Evolutionary conservation across 805 yeast species (phyloP).

Genomic region (Teunomyces aglyptinius): DNA sequence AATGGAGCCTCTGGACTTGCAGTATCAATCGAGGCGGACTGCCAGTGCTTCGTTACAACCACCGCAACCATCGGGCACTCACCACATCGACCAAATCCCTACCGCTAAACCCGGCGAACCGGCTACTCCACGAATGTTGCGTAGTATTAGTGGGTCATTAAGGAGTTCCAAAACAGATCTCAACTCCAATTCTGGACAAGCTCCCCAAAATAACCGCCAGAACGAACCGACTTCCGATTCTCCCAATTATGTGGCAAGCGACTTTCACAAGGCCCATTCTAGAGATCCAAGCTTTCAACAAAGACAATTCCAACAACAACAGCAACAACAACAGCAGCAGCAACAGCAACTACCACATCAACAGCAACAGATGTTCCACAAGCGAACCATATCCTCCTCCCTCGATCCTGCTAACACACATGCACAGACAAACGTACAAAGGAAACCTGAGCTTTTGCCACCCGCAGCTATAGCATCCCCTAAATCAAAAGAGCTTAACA

Average conservation of each 20-base stretch:
- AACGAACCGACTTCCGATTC: constrained; percentile 9
- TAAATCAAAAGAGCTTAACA: not conserved
- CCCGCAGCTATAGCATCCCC: constrained; percentile 28
- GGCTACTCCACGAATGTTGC: constrained; percentile 69
- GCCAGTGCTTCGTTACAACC: constrained; percentile 1
- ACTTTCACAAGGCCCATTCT: constrained; percentile 11
- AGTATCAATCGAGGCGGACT: constrained; percentile 7
- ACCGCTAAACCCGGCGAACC: constrained; percentile 35
- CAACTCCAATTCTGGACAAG: constrained; percentile 11
- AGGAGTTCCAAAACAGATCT: constrained; percentile 13
- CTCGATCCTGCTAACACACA: constrained; percentile 4
- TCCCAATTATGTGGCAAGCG: constrained; percentile 12
- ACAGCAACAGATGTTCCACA: constrained; percentile 3
- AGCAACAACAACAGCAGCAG: constrained; percentile 1
- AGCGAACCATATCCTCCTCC: constrained; percentile 6
- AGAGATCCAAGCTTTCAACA: constrained; percentile 14
- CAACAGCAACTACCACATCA: constrained; percentile 1
- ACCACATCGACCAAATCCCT: not conserved
- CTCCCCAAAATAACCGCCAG: not conserved
- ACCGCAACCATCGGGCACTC: not conserved
- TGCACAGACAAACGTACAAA: constrained; percentile 1
- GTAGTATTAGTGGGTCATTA: constrained; percentile 49
- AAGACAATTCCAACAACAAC: constrained; percentile 8
- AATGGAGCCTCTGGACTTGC: constrained; percentile 8
- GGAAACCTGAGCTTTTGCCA: constrained; percentile 26